Base-by-base conservation (phyloP, 768 basidiomycete species). In the Hemileccinum impolitum region DNA sequence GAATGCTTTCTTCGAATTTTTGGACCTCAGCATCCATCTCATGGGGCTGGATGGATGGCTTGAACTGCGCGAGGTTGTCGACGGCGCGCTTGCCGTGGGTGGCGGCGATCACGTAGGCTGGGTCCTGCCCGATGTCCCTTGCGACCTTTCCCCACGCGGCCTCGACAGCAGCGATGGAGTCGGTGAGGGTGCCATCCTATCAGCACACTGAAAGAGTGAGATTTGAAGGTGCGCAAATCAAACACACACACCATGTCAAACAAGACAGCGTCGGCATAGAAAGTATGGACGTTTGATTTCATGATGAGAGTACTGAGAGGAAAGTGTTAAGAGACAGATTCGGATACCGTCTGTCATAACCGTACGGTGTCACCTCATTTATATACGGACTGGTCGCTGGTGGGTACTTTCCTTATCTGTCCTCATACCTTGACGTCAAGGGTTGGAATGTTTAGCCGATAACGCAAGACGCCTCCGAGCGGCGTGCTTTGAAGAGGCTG, bases 1-100 rank as follows among this genome's bases (percentile, higher is more conserved):
- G 80, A 49, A 85, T 85, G 49, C 73, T 75, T 56, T 80, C 72
- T 63, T 87, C 85, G 54, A 86, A 86, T 18, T 71, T 70, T n/a
- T 73, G 68, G 3, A 84, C 81, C 50, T 79, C 81, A 26, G 53
- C 65, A 57, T 80, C 78, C 72, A 84, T 78, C 64, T 83, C 76
- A 63, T 81, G 72, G 18, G 60, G 39, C 54, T 72, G 71, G 57
- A 84, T 77, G 28, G 74, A 63, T 0, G 82, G 82, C 59, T 79
- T 81, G 72, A 82, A 81, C 42, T 75, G 71, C 4, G 75, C 64
- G 54, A 87, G 78, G 68, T 88, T 89, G 71, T 88, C 86, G 60
- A 85, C 73, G 11, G 85, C 87, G 52, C 86, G 82, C 61, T 85
- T 82, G 59, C 86, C 86, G 64, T 89, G 86, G n/a, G 85, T 87